Base-by-base conservation (phyloP, 2,329 filamentous ascomycete species). In the Daldinia eschscholtzii region DNA sequence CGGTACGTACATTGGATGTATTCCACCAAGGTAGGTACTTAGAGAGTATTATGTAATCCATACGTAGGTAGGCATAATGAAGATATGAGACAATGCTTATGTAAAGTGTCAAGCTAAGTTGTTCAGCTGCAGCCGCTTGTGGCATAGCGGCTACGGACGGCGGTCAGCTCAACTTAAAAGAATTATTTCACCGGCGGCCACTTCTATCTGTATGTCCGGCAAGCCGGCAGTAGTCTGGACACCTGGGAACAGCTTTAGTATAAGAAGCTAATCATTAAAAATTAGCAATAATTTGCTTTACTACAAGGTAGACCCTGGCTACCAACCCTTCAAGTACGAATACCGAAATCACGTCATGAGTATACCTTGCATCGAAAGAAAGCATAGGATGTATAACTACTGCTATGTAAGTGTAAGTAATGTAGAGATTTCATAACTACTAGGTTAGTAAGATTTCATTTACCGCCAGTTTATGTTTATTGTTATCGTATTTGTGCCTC, bases 241-340 rank as follows among this genome's bases (percentile, higher is more conserved):
- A 5, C 3, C 15, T 18, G 13, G 39, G n/a, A 42, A 42, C n/a
- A 12, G 4, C 23, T 50, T n/a, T 6, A 23, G 9, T 44, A 4
- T 6, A 30, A 0, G 6, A 52, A 6, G 26, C 46, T 52, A 52
- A 52, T 52, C 4, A 6, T 30, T 52, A 52, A 52, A 30, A 52
- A 33, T 52, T 52, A 52, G 46, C 46, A 52, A 52, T 52, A 52
- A 7, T 52, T 52, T 52, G 46, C 46, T 18, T 33, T 2, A 4
- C 23, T 48, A 12, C 44, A 48, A 48, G 44, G 44, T 48, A 15
- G 15, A 48, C 20, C 44, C 20, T n/a, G 1, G 23, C 28, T 23
- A 28, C 37, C 26, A 26, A 6, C 23, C 23, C 28, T 28, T 48
- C 2, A 48, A 4, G 26, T 28, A 28, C 12, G 4, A 28, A 48